Base-by-base conservation (phyloP, 805 yeast genomes). In the Naumovozyma castellii region DNA sequence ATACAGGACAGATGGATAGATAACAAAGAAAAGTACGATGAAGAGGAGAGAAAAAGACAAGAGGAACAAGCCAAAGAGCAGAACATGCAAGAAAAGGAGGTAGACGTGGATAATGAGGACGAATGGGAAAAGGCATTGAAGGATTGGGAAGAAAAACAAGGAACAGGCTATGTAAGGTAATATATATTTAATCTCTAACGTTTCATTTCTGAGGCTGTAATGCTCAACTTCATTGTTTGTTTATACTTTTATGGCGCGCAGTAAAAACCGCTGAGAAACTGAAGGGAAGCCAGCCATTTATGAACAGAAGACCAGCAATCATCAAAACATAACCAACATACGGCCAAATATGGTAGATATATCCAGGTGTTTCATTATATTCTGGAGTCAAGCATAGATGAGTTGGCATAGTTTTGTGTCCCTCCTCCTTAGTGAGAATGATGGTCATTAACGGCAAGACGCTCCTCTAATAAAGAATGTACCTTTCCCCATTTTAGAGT, bases 1-100 rank as follows among this genome's bases (percentile, higher is more conserved):
- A 75, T 86, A 3, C 98, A 92, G 50, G 98, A 92, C 48, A 70
- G 99, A 43, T 92, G 98, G 98, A 74, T 92, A 9, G 96, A 85
- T 42, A 71, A 79, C 48, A 92, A 88, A 57, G 81, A 74, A 19
- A 67, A 66, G 37, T 87, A 84, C 59, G 98, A 92, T 47, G 71
- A 73, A 37, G 68, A 69, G 37, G 82, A 75, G 45, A 67, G 65
- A 27, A 71, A 73, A 38, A 66, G 68, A 42, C 63, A 68, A 27
- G 59, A 65, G 34, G 66, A 62, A 37, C 51, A 71, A 18, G 49
- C 66, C n/a, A 54, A 65, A 50, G 72, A 69, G 34, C 58, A 67
- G 18, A 68, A 68, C 35, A 46, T 54, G 36, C 54, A 64, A 18
- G 64, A 66, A 3, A 66, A 67, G 46, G 64, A 69, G 9, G 55